Percentiles rank a stretch among this genome's conserved stretches.
These are phyloP conservation scores for Silene noctiflora DNA, from an alignment of 179 eudicot genomes.

Conservation along the genomic window DNA sequence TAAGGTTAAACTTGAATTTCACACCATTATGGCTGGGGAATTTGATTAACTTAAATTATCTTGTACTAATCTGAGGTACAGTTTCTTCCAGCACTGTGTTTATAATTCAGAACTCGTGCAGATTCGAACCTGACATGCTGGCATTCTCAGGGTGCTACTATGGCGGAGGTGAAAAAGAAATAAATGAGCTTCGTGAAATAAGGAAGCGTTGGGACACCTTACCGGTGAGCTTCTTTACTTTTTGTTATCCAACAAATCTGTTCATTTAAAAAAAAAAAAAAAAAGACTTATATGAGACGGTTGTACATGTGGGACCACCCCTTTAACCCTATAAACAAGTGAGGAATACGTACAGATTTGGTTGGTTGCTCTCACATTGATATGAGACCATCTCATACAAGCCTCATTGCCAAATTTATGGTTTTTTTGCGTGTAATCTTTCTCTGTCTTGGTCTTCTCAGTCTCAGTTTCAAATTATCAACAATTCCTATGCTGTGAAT, in stretches of 20 bases:
- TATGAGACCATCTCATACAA: too few relatives aligned
- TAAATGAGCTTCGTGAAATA: conserved; percentile 80
- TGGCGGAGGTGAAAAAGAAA: conserved; percentile 97
- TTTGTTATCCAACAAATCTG: background rate
- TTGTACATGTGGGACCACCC: background rate
- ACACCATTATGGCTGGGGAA: background rate
- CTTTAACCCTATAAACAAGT: background rate
- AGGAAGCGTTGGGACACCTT: conserved; percentile 96
- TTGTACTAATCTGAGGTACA: background rate
- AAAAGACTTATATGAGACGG: background rate
- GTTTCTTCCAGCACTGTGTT: conserved; percentile 6
- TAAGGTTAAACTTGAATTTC: background rate
- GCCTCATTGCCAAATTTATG: too few relatives aligned
- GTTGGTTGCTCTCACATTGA: too few relatives aligned
- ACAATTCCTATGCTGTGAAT: background rate
- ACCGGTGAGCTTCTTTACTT: conserved; percentile 59
- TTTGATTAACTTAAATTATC: background rate
- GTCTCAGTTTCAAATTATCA: background rate
- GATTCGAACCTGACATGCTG: conserved; percentile 98
- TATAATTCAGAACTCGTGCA: conserved; percentile 30
- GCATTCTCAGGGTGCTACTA: conserved; percentile 99
- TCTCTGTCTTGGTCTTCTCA: background rate
- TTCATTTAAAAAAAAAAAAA: background rate
- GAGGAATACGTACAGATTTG: too few relatives aligned
- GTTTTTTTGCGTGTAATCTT: background rate